These are phyloP conservation scores for Rhynchosporium graminicola DNA, from an alignment of 2,329 filamentous ascomycete species.

Conservation along the genomic window DNA sequence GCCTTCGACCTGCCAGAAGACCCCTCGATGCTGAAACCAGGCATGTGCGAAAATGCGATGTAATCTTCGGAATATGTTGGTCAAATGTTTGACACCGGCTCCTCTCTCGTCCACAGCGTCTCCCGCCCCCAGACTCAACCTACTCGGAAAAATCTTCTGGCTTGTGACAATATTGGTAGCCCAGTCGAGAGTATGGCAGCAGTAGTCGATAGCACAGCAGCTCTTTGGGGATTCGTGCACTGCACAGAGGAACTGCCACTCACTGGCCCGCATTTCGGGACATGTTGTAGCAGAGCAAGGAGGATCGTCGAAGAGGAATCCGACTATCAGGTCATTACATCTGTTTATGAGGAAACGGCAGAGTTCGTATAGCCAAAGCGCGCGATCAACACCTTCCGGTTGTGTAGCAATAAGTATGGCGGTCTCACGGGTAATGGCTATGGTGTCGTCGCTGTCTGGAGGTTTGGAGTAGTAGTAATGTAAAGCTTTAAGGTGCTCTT, in stretches of 20 bases:
- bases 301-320: constrained; percentile 87
- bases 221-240: constrained; percentile 96
- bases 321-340: constrained; percentile 88
- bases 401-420: constrained; percentile 77
- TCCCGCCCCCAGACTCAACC: constrained; percentile 47
- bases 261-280: constrained; percentile 96
- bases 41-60: constrained; percentile 98
- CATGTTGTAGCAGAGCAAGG: constrained; percentile 88
- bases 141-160: constrained; percentile 91
- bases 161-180: constrained; percentile 92
- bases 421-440: constrained; percentile 73
- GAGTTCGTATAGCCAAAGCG: constrained; percentile 96
- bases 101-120: constrained; percentile 58
- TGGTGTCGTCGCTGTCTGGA: constrained; percentile 55
- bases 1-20: constrained; percentile 92
- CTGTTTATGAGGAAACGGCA: constrained; percentile 94
- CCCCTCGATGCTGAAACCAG: constrained; percentile 94
- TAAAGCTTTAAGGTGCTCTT: constrained; percentile 93
- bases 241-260: constrained; percentile 99
- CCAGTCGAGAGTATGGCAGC: constrained; percentile 98
- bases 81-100: constrained; percentile 76
- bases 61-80: constrained; percentile 91
- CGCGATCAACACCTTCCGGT: constrained; percentile 78
- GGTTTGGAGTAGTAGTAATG: constrained; percentile 79
- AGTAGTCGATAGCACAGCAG: constrained; percentile 98